Evolutionary conservation across 2,329 filamentous ascomycete species (phyloP).

Genomic region (Aureobasidium leucospermi): DNA sequence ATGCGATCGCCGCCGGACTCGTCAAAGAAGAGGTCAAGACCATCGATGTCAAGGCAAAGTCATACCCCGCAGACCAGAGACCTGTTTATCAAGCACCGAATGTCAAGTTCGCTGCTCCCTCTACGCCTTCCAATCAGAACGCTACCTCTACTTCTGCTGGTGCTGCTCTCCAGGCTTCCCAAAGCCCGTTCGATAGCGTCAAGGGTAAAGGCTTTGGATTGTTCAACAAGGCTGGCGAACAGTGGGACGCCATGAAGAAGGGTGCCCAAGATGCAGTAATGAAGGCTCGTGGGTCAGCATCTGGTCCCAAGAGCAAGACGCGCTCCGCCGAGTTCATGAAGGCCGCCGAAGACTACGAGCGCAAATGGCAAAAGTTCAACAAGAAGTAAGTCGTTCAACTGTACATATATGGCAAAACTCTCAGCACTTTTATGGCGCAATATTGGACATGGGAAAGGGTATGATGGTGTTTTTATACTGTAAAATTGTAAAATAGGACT

Average conservation of each 20-base stretch:
- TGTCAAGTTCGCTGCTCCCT: slow-evolving; percentile 1
- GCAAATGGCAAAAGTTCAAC: slow-evolving; percentile 13
- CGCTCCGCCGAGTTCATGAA: slow-evolving; percentile 15
- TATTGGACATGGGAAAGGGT: background rate
- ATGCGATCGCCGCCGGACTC: slow-evolving; percentile 1
- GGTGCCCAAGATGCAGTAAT: background rate
- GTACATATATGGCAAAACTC: slow-evolving; percentile 1
- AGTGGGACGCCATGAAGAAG: background rate
- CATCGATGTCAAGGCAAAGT: slow-evolving; percentile 17
- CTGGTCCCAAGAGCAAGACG: slow-evolving; percentile 8
- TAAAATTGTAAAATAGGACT: slow-evolving; percentile 10
- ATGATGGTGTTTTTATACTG: slow-evolving; percentile 6
- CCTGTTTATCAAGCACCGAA: slow-evolving; percentile 13
- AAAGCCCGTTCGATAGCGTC: background rate
- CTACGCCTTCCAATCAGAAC: background rate
- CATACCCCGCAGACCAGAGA: background rate
- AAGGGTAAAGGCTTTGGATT: slow-evolving; percentile 3
- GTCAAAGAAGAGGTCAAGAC: slow-evolving; percentile 9
- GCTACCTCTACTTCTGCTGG: background rate
- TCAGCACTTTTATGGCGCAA: slow-evolving; percentile 1
- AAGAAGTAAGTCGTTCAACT: slow-evolving; percentile 1
- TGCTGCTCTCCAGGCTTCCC: background rate
- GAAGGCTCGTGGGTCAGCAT: background rate
- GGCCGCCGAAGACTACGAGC: slow-evolving; percentile 16
- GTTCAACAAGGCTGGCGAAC: slow-evolving; percentile 13